Evolutionary conservation across 345 rosid genomes (phyloP).

Genomic region (Boechera retrofracta): DNA sequence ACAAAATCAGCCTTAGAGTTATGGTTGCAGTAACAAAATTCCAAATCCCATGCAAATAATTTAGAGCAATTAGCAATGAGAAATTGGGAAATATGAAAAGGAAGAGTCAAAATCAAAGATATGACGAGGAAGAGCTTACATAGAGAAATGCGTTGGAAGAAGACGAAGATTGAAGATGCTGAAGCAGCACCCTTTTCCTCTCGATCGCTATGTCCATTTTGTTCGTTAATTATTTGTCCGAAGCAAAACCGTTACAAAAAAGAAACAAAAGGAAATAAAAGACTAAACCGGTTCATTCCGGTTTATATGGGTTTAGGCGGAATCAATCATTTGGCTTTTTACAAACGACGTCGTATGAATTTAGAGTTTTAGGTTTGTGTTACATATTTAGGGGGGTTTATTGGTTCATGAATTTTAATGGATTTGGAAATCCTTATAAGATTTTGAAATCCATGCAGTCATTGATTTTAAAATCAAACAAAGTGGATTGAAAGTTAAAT

Average conservation of each 20-base stretch:
- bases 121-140: constrained; percentile 1
- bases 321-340: background rate
- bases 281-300: background rate
- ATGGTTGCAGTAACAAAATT: no score
- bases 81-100: background rate
- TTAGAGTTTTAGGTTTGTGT: constrained; percentile 31
- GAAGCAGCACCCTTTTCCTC: background rate
- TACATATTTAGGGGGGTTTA: background rate
- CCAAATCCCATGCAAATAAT: no score
- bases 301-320: constrained; percentile 3
- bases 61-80: no score
- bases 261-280: background rate
- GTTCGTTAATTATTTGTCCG: background rate
- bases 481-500: no score
- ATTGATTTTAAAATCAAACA: no score
- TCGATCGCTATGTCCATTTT: constrained; percentile 6
- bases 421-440: no score
- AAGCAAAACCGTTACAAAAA: background rate
- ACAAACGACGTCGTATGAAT: background rate
- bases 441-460: no score
- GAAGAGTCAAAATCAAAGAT: background rate
- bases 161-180: background rate
- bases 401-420: no score
- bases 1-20: no score
- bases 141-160: background rate